Evolutionary conservation across 1,139 yeast species (phyloP), one percentile per base, ranked within the genome.

Genomic region (Casaregolazyma lundiana): DNA sequence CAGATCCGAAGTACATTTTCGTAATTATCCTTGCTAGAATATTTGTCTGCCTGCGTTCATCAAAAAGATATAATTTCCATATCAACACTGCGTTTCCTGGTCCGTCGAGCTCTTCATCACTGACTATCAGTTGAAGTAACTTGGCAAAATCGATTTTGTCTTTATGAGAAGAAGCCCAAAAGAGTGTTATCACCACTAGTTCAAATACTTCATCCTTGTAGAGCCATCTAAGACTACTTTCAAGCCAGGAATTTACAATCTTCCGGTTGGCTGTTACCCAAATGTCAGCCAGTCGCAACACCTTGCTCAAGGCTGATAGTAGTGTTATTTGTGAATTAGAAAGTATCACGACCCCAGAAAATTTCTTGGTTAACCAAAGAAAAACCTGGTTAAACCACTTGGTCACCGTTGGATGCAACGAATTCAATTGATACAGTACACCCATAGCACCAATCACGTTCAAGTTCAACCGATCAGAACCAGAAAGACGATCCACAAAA

Each of bases 231-330:
- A 42, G 11, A 19, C 41, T 18, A 6, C 78, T 87, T 61, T 87
- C 94, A 30, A 86, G 63, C 53, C 84, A 84, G 0, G 95, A 70
- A 53, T 84, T 82, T 11, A 85, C 52, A 36, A 81, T 68, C 4
- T 71, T 59, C 4, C 64, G 57, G 2, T 83, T 76, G 9, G 79
- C 71, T 13, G 72, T 50, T 6, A 67, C 62, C 75, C 81, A 72
- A 7, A 80, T 50, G n/a, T 70, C 59, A 6, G 59, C 45, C 18
- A 47, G 38, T 8, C 37, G 30, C 24, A 36, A 11, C 13, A 15
- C 34, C 11, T 17, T 13, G 11, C 29, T 47, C 17, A 56, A 46
- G 11, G 50, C 48, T 3, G 20, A 16, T 16, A 51, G 35, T 6
- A 55, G 50, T 16, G 19, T 20, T 17, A 21, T 34, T 18, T 47